A percentile compares a stretch with the other conserved stretches of the same genome.
Evolutionary conservation across 352 stramenopile species (phyloP).

Genomic region (Blastocystis sp.): DNA sequence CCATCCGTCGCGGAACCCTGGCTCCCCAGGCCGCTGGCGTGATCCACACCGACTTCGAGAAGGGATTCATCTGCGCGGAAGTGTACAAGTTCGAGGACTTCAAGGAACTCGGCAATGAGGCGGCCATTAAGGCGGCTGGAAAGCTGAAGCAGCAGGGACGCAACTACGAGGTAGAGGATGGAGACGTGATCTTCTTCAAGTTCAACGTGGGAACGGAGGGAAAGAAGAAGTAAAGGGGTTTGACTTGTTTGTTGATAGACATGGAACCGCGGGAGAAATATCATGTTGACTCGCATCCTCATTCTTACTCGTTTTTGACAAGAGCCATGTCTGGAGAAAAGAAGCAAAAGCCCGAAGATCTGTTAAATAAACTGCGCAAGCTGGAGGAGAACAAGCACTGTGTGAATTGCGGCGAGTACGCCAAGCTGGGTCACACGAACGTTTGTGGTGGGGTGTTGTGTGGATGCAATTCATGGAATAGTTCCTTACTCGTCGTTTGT

Average conservation of each 20-base stretch:
- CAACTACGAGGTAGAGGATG: conserved; percentile 76
- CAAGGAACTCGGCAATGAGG: conserved; percentile 68
- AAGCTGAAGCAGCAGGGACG: conserved; percentile 79
- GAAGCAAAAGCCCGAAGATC: conserved; percentile 39
- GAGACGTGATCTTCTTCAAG: conserved; percentile 81
- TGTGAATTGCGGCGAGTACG: neutral
- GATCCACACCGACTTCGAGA: conserved; percentile 98
- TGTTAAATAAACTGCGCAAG: conserved; percentile 27
- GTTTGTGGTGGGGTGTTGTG: neutral
- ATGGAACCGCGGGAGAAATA: neutral
- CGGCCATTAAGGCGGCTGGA: conserved; percentile 73
- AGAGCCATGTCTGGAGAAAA: conserved; percentile 21
- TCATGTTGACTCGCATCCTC: neutral
- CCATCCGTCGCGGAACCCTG: conserved; percentile 82
- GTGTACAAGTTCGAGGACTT: conserved; percentile 76
- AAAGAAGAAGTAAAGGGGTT: conserved; percentile 70
- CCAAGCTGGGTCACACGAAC: conserved; percentile 28
- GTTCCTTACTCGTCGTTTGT: conserved; percentile 16
- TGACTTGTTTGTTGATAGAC: conserved; percentile 69
- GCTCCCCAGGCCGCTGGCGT: conserved; percentile 91
- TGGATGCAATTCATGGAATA: neutral
- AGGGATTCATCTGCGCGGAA: conserved; percentile 92
- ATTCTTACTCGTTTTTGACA: neutral
- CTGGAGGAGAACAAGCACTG: conserved; percentile 4
- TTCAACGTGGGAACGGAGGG: conserved; percentile 69